Evolutionary conservation across 2,329 filamentous ascomycete species (phyloP), one percentile per base, ranked within the genome.

Genomic region (Endoconidiophora polonica): DNA sequence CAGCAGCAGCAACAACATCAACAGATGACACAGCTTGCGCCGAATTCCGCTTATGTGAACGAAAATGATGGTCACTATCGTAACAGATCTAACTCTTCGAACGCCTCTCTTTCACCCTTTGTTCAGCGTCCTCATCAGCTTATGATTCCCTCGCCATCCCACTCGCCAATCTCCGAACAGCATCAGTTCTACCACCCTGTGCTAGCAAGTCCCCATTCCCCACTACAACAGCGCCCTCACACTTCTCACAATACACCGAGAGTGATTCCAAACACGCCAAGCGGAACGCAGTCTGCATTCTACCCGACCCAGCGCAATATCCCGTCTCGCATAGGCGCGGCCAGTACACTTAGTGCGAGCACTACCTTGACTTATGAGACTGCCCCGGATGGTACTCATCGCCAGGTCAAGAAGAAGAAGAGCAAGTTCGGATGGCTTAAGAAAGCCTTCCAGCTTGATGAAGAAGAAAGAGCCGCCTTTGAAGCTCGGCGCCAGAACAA

Each of bases 391-490:
- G 54, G 58, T 49, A 48, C 58, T 56, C n/a, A 59, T 54, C 14
- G 57, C 56, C 64, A 69, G 37, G 59, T 79, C 4, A 80, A 80
- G 61, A 81, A 80, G 66, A 81, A 81, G 66, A 71, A 75, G 55
- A 80, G 77, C 57, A 75, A 76, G 1, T 79, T 81, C 58, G 77
- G 77, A 2, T 81, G 77, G 77, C 61, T 81, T 50, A 81, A 80
- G 62, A 81, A 81, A 63, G 77, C 77, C 1, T 81, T 81, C 48
- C 74, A 72, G 33, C 62, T 81, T 23, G 76, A 79, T 54, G 77
- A 81, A 20, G 75, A 80, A 44, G 77, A 81, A 60, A 71, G 70
- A 48, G 67, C 69, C 6, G 70, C 71, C 7, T 81, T 77, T 55
- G 76, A 80, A 58, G 70, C 71, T 43, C 69, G 71, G 52, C 72